Evolutionary conservation across 139 green algal species (phyloP), one percentile per base, ranked within the genome.

Genomic region (Coelastrella sp.): DNA sequence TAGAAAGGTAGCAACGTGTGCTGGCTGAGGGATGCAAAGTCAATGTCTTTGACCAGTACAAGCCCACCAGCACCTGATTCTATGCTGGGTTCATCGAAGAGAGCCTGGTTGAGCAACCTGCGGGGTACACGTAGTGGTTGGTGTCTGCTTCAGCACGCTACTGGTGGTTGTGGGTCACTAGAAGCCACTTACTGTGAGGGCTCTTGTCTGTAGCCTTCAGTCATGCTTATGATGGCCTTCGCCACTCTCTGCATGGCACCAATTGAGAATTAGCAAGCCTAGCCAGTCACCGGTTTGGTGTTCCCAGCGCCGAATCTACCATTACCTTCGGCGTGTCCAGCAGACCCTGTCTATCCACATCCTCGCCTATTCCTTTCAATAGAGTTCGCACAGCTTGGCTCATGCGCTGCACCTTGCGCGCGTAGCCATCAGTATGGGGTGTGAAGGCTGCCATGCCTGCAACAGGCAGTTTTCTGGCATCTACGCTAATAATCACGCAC

Each of bases 21-120:
- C 78, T 93, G 84, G 53, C 86, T 94, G 1, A 94, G 94, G n/a
- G 92, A 94, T 4, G 95, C 94, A 77, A 98, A 97, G 23, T 98
- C 93, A 41, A 99, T 96, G 88, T 99, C 96, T 2, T 94, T 89
- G 34, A 99, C 95, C 2, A 98, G 27, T 2, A 99, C 95, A 11
- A 98, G 81, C 30, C 92, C 93, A 0, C 82, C 82, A 32, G 37
- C 53, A 17, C 88, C 90, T 1, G 83, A 25, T n/a, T 78, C 64
- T 23, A 98, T 87, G 1, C 91, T 82, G 0, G 91, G 91, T 84
- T 98, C 95, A 53, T 96, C 86, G 63, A 98, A 98, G 0, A 98
- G 81, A 23, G 95, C 95, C 6, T 82, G 78, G 34, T 92, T 93
- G 27, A 98, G 83, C 3, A 89, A 87, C 72, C 93, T 96, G 93